A percentile compares a stretch with the other conserved stretches of the same genome.
Evolutionary conservation across 768 basidiomycete species (phyloP).

Genomic region (Calocybe cyanea): DNA sequence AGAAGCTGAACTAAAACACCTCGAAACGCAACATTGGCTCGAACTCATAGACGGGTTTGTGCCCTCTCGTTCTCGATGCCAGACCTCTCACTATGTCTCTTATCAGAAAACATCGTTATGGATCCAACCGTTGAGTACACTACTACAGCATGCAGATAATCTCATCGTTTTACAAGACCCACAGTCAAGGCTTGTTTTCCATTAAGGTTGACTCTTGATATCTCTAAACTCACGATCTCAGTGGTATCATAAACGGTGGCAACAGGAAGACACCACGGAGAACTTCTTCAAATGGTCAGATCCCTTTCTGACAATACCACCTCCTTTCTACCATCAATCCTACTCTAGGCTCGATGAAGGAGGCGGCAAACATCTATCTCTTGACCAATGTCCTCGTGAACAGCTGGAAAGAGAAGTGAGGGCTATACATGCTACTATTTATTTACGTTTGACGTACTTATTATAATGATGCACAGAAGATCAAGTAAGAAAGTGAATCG

Average conservation of each 20-base stretch:
- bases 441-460: neutral
- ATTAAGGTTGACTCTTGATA: too few species aligned
- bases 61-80: neutral
- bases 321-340: neutral
- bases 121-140: slow-evolving; percentile 48
- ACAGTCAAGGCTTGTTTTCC: slow-evolving; percentile 36
- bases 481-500: slow-evolving; percentile 31
- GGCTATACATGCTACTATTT: neutral
- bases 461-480: slow-evolving; percentile 28
- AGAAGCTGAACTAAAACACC: slow-evolving; percentile 37
- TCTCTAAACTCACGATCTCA: slow-evolving; percentile 14
- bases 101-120: slow-evolving; percentile 56
- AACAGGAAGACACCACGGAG: slow-evolving; percentile 52
- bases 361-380: slow-evolving; percentile 48
- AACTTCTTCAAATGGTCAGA: slow-evolving; percentile 64
- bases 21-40: slow-evolving; percentile 64
- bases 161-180: neutral
- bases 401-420: slow-evolving; percentile 56
- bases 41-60: slow-evolving; percentile 55
- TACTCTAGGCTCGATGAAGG: slow-evolving; percentile 56
- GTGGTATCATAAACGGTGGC: slow-evolving; percentile 62
- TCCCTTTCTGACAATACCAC: neutral
- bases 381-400: slow-evolving; percentile 58
- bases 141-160: slow-evolving; percentile 2
- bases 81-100: neutral